Conservation (phyloP, 2,329 filamentous ascomycete species). For the Ceratocystis lukuohia region DNA sequence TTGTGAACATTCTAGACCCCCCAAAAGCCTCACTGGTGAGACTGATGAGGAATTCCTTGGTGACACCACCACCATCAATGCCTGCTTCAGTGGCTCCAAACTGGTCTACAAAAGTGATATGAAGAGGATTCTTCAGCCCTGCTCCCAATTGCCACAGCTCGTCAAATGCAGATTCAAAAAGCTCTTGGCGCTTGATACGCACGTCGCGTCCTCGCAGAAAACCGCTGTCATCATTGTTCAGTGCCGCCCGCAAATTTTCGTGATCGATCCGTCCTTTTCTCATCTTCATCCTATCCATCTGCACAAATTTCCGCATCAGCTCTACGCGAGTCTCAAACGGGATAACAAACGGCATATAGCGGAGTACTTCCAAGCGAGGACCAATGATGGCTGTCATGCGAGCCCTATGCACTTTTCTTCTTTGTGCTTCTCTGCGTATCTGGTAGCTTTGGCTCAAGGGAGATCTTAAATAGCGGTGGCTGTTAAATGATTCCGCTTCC, state of each 20-base stretch:
- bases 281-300: conserved; percentile 61
- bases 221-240: background rate
- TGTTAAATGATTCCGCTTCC: conserved; percentile 21
- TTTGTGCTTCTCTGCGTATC: conserved; percentile 16
- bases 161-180: conserved; percentile 76
- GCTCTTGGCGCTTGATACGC: conserved; percentile 59
- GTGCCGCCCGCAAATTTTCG: conserved; percentile 22
- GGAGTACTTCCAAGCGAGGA: conserved; percentile 75
- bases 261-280: conserved; percentile 39
- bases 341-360: conserved; percentile 95
- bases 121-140: conserved; percentile 82
- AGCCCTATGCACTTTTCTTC: conserved; percentile 42
- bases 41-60: conserved; percentile 89
- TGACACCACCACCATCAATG: conserved; percentile 93
- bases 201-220: conserved; percentile 48
- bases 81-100: conserved; percentile 80
- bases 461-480: background rate
- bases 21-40: conserved; percentile 76
- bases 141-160: conserved; percentile 73
- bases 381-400: conserved; percentile 66
- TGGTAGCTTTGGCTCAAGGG: background rate
- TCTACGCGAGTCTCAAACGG: conserved; percentile 83
- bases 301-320: conserved; percentile 73
- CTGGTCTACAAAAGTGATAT: conserved; percentile 89
- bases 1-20: conserved; percentile 54